Percentiles rank a stretch among this genome's conserved stretches.
phyloP scores from a whole-genome alignment of 2,329 filamentous ascomycete genomes.

The Elsinoe fawcettii region DNA sequence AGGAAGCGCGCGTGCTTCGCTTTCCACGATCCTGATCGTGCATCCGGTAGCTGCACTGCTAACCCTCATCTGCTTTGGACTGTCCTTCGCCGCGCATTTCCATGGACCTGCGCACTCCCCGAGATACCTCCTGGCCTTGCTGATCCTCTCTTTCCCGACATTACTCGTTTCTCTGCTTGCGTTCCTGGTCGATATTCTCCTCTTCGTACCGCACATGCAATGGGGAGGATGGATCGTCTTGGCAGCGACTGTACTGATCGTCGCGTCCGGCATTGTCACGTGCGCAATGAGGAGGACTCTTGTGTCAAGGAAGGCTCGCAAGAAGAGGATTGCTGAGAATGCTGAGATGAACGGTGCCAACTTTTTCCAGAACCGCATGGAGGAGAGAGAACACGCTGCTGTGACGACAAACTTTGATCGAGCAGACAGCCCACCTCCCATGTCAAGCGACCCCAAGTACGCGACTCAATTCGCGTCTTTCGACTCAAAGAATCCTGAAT shows the following conservation, averaged over 20 bases:
- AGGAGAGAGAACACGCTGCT: constrained; percentile 32
- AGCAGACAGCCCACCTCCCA: constrained; percentile 47
- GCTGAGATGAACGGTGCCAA: constrained; percentile 95
- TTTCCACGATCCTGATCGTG: constrained; percentile 86
- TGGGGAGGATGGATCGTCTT: constrained; percentile 95
- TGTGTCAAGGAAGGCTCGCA: constrained; percentile 84
- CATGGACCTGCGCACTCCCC: constrained; percentile 84
- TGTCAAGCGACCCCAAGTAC: constrained; percentile 46
- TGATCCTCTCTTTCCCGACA: constrained; percentile 80
- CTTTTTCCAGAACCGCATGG: constrained; percentile 56
- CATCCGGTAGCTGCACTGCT: constrained; percentile 86
- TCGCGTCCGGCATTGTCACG: constrained; percentile 72
- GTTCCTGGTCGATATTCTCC: constrained; percentile 85
- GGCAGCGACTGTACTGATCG: constrained; percentile 77
- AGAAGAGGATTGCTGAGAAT: constrained; percentile 85
- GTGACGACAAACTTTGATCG: constrained; percentile 27
- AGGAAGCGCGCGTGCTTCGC: constrained; percentile 56
- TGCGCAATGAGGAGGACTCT: constrained; percentile 92
- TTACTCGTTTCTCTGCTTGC: constrained; percentile 76
- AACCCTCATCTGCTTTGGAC: constrained; percentile 72
- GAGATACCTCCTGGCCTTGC: constrained; percentile 73
- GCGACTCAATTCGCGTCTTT: constrained; percentile 54
- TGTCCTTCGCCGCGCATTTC: constrained; percentile 75
- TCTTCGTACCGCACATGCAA: constrained; percentile 87
- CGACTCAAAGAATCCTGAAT: constrained; percentile 45